Conservation (phyloP, 2,329 filamentous ascomycete species). For the Biscogniauxia mediterranea region DNA sequence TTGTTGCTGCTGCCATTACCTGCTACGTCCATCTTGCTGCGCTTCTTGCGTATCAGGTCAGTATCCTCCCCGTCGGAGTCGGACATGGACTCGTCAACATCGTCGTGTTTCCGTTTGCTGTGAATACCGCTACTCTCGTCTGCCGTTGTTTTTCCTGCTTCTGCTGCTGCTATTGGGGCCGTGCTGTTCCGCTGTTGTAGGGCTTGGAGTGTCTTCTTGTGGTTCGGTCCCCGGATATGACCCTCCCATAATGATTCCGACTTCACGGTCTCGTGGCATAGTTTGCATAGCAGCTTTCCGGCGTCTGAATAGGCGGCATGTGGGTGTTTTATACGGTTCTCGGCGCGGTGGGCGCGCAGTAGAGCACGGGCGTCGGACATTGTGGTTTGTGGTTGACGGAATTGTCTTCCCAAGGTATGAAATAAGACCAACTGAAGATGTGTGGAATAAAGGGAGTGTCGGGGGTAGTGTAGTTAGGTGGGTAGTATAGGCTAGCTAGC, state of each 20-base stretch:
- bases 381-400: background rate
- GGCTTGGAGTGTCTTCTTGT: slow-evolving; percentile 39
- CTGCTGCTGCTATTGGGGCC: slow-evolving; percentile 15
- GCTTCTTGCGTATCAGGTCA: slow-evolving; percentile 41
- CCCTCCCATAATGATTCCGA: slow-evolving; percentile 66
- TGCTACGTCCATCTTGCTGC: slow-evolving; percentile 40
- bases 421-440: too few relatives aligned
- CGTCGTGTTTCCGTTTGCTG: slow-evolving; percentile 30
- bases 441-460: too few relatives aligned
- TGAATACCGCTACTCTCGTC: slow-evolving; percentile 16
- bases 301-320: slow-evolving; percentile 66
- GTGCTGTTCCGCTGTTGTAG: slow-evolving; percentile 7
- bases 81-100: slow-evolving; percentile 29
- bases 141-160: slow-evolving; percentile 23
- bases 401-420: background rate
- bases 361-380: slow-evolving; percentile 83
- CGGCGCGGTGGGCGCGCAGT: slow-evolving; percentile 72
- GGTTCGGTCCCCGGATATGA: slow-evolving; percentile 52
- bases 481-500: too few relatives aligned
- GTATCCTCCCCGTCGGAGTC: slow-evolving; percentile 34
- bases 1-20: slow-evolving; percentile 18
- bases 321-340: slow-evolving; percentile 70
- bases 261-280: slow-evolving; percentile 65
- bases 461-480: too few relatives aligned
- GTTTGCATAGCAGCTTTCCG: slow-evolving; percentile 65